A percentile compares a stretch with the other conserved stretches of the same genome.
These are phyloP conservation scores for Leishmania aethiopica DNA, from an alignment of 208 protist species.

Conservation along the genomic window DNA sequence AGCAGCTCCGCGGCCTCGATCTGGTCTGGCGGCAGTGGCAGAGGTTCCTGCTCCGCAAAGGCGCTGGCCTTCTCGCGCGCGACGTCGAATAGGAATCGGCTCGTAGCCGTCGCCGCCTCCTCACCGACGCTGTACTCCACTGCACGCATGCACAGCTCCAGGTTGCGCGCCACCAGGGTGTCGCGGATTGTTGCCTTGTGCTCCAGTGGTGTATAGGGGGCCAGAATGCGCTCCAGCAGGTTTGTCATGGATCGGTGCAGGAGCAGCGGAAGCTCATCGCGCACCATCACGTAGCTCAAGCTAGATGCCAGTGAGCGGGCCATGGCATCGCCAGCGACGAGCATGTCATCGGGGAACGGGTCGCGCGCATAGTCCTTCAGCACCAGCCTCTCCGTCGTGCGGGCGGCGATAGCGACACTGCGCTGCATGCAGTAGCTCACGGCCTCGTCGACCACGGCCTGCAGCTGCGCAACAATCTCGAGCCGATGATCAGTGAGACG, in stretches of 20 bases:
- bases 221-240: slow-evolving; percentile 22
- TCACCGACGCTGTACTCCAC: slow-evolving; percentile 93
- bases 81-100: slow-evolving; percentile 49
- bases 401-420: slow-evolving; percentile 93
- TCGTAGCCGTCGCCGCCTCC: slow-evolving; percentile 81
- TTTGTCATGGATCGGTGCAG: slow-evolving; percentile 37
- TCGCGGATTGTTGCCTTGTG: slow-evolving; percentile 19
- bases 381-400: slow-evolving; percentile 92
- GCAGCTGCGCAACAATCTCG: slow-evolving; percentile 68
- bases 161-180: slow-evolving; percentile 52
- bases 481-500: slow-evolving; percentile 37
- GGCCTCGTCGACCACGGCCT: slow-evolving; percentile 90
- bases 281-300: slow-evolving; percentile 91
- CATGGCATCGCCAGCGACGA: slow-evolving; percentile 76
- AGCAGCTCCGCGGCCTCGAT: slow-evolving; percentile 55
- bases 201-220: slow-evolving; percentile 23
- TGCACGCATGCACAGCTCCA: slow-evolving; percentile 75
- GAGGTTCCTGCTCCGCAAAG: slow-evolving; percentile 29
- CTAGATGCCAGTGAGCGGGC: slow-evolving; percentile 77
- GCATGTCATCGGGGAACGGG: slow-evolving; percentile 66
- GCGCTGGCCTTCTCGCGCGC: slow-evolving; percentile 80
- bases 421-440: slow-evolving; percentile 91
- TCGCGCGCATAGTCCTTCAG: slow-evolving; percentile 98
- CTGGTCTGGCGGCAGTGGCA: slow-evolving; percentile 63
- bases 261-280: slow-evolving; percentile 88